Base-by-base conservation (phyloP, 495 filamentous ascomycete species). In the Penicillium steckii region DNA sequence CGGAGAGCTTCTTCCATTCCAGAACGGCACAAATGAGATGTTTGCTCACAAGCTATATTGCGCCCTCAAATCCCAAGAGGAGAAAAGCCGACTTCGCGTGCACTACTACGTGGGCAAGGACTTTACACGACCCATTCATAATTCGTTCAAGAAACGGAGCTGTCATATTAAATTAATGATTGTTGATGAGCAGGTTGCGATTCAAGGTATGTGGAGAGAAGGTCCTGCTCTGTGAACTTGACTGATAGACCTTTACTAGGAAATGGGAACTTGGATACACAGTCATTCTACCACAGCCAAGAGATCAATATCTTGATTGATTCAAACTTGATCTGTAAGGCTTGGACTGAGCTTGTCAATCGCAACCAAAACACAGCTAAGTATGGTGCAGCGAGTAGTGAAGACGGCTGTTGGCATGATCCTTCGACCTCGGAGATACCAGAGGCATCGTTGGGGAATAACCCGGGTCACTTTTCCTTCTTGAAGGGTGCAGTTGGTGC, bases 261-360 rank as follows among this genome's bases (percentile, higher is more conserved):
- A 5, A 88, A 82, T 55, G 88, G 88, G 1, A 92, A 92, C 61
- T 82, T 88, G 59, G 88, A 92, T 48, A 90, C 88, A n/a, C 88
- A 92, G 70, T 82, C 76, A 51, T 92, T 84, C 82, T 90, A 75
- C 55, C 87, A 92, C 61, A 82, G 76, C 29, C 86, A 89, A 65
- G 88, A 92, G 62, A 76, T 87, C 48, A 92, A 92, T 57, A 57
- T 90, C 10, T 78, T 92, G 75, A 61, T 90, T 12, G 88, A 92
- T 49, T 84, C 79, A 3, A 60, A 64, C 0, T 47, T 70, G 2
- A 59, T 91, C 6, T 92, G 87, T 53, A 54, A 62, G 48, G 66
- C 69, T 29, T 91, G 88, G 87, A 71, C 78, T 15, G 80, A 83
- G 18, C 82, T 72, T 0, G 67, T 91, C 13, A 58, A 78, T 45